Base-by-base conservation (phyloP, 2,329 filamentous ascomycete genomes). In the Fusarium equiseti region DNA sequence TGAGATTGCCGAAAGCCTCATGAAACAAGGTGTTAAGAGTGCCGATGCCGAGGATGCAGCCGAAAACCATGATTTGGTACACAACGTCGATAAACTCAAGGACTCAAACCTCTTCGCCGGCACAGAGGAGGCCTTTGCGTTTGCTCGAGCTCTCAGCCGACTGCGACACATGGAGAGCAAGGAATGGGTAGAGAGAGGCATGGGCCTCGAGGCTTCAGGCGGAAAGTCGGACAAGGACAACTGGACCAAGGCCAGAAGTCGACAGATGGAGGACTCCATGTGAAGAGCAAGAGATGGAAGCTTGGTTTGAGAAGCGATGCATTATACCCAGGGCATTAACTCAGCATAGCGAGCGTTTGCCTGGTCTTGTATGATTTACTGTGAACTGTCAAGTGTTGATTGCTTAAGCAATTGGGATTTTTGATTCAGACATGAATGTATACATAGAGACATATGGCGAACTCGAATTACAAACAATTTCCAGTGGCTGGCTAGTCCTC, bases 71-170 rank as follows among this genome's bases (percentile, higher is more conserved):
- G 93, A 97, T 77, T 81, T 98, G 49, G 94, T 94, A 42, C 88
- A 94, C 82, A 95, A 92, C 74, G 95, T 96, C 83, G 86, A 90
- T 52, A 91, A 92, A 80, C 85, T 99, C 75, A 97, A 97, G 83
- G 91, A 90, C 72, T 94, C 91, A 44, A 93, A 88, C 71, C 88
- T 98, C 42, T 99, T 99, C 80, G 92, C 91, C 2, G 96, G 96
- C 43, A 96, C 98, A 63, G 96, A 99, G 83, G 96, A 99, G 82
- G 89, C 94, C 0, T 99, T 99, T 83, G 96, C 96, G 0, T 99
- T 99, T 84, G 94, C 94, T 26, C 85, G 96, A 57, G 96, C 96
- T 2, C 80, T 98, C 73, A 95, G 91, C 57, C 85, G 96, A 59
- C 82, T 99, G 66, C 91, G 86, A 58, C 94, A 98, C 81, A 99